phyloP scores from a whole-genome alignment of 768 basidiomycete genomes.

The Aureoboletus auriporus region DNA sequence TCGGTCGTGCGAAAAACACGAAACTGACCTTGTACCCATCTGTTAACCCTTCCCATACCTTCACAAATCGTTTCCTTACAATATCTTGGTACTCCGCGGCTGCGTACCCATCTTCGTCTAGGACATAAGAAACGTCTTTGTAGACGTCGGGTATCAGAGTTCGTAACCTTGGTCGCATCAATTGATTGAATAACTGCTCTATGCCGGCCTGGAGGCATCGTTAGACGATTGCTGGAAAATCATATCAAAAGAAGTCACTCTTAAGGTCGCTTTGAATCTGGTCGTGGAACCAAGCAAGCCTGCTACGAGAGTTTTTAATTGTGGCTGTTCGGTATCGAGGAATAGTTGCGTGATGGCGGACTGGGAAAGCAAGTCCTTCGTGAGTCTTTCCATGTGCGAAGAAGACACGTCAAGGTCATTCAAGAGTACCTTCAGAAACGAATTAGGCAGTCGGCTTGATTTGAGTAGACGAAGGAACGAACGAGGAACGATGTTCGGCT shows the following conservation, averaged over 20 bases:
- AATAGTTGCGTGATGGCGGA: conserved; percentile 65
- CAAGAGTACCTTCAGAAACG: conserved; percentile 60
- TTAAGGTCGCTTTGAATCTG: conserved; percentile 69
- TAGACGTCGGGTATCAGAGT: conserved; percentile 84
- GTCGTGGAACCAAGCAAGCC: conserved; percentile 50
- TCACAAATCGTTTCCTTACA: conserved; percentile 86
- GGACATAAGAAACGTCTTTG: conserved; percentile 81
- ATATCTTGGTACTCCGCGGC: conserved; percentile 82
- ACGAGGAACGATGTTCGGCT: conserved; percentile 80
- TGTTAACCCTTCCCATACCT: conserved; percentile 79
- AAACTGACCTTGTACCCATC: conserved; percentile 77
- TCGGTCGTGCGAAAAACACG: neutral
- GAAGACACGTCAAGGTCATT: conserved; percentile 95
- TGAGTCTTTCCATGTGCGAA: conserved; percentile 81
- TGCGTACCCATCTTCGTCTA: conserved; percentile 87
- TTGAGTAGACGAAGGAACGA: conserved; percentile 28
- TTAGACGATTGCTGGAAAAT: conserved; percentile 1
- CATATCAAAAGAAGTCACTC: conserved; percentile 46
- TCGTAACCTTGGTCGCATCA: conserved; percentile 83
- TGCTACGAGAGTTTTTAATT: conserved; percentile 45
- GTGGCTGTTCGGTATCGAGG: conserved; percentile 48
- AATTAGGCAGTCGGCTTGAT: neutral
- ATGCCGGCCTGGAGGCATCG: conserved; percentile 57
- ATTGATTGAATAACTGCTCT: conserved; percentile 94
- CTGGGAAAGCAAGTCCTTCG: conserved; percentile 57